Evolutionary conservation across 192 early-diverging fungal species (phyloP).

Genomic region (Coemansia biformis): DNA sequence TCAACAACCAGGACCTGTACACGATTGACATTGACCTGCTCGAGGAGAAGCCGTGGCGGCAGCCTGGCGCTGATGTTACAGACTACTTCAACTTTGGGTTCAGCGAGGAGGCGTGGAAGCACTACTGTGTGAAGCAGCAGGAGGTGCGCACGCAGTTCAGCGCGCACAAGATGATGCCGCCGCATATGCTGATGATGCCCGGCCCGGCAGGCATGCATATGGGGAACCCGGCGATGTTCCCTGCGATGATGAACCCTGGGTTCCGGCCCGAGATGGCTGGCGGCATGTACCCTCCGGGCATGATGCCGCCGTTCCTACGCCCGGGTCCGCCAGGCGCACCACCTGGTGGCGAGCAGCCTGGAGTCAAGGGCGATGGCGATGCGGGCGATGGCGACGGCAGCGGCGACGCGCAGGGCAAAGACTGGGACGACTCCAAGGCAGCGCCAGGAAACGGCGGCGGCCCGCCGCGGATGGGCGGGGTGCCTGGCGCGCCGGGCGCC

Average conservation of each 20-base stretch:
- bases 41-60: constrained; percentile 97
- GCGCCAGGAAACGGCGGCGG: constrained; percentile 6
- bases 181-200: constrained; percentile 46
- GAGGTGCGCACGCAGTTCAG: constrained; percentile 67
- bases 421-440: too few species aligned
- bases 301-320: constrained; percentile 30
- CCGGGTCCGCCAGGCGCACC: constrained; percentile 4
- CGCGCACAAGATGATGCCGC: constrained; percentile 56
- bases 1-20: constrained; percentile 73
- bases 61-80: constrained; percentile 86
- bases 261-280: constrained; percentile 33
- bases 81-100: constrained; percentile 99
- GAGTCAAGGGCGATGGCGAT: not conserved
- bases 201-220: constrained; percentile 9
- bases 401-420: constrained; percentile 1
- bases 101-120: constrained; percentile 91
- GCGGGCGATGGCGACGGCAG: constrained; percentile 7
- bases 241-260: constrained; percentile 30
- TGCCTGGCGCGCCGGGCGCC: not conserved
- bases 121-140: constrained; percentile 92
- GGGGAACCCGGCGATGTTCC: constrained; percentile 32
- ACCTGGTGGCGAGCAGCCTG: constrained; percentile 1
- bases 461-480: constrained; percentile 3
- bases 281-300: constrained; percentile 36
- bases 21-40: constrained; percentile 87